phyloP scores from a whole-genome alignment of 352 stramenopile species.

The Hyaloperonospora arabidopsidis region DNA sequence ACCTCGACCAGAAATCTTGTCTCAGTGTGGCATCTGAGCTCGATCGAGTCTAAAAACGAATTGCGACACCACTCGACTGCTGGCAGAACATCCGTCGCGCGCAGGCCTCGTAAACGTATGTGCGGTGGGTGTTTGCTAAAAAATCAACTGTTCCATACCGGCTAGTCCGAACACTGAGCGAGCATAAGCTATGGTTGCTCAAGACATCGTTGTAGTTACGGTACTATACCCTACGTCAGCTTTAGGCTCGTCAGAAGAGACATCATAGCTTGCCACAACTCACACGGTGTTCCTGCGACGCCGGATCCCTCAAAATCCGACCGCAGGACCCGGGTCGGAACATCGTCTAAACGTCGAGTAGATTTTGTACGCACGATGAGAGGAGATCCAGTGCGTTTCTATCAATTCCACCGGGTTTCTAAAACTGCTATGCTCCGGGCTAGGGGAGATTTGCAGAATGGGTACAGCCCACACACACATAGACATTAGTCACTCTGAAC shows the following conservation, averaged over 20 bases:
- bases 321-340: background rate
- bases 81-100: background rate
- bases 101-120: no score
- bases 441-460: conserved; percentile 12
- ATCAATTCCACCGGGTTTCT: conserved; percentile 5
- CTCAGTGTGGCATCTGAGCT: conserved; percentile 19
- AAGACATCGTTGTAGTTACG: no score
- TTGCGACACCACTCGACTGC: background rate
- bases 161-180: no score
- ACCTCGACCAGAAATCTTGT: conserved; percentile 11
- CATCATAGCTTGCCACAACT: background rate
- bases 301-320: no score
- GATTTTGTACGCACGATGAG: conserved; percentile 14
- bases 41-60: conserved; percentile 2
- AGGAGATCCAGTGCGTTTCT: conserved; percentile 23
- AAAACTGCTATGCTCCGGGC: background rate
- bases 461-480: conserved; percentile 20
- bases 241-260: conserved; percentile 2
- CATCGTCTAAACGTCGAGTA: conserved; percentile 6
- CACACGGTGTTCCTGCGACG: no score
- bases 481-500: conserved; percentile 16
- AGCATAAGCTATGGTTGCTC: no score
- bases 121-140: no score
- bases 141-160: no score
- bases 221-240: no score